phyloP scores from a whole-genome alignment of 345 rosid species.

The Salix exigua region DNA sequence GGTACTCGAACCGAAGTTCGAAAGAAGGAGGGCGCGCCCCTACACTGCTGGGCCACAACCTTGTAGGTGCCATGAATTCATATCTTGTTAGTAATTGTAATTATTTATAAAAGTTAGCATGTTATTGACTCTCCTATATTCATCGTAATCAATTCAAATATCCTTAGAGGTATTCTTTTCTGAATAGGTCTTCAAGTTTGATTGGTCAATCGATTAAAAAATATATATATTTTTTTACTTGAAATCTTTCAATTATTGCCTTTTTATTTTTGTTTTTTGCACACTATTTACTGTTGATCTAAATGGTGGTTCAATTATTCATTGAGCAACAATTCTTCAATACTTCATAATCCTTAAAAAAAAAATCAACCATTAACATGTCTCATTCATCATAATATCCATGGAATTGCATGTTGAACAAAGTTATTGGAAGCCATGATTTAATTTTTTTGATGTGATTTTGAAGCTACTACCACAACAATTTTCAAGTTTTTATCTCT shows the following conservation, averaged over 20 bases:
- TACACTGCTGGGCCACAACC: too few species aligned
- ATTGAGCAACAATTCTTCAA: not conserved
- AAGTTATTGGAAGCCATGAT: not conserved
- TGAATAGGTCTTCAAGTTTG: not conserved
- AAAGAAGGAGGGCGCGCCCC: too few species aligned
- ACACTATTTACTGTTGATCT: too few species aligned
- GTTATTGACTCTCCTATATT: not conserved
- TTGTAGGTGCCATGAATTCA: too few species aligned
- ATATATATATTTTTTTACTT: not conserved
- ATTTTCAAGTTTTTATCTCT: too few species aligned
- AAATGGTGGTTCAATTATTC: not conserved
- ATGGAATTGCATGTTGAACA: not conserved
- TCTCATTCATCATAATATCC: not conserved
- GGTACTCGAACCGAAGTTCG: too few species aligned
- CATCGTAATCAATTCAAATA: not conserved
- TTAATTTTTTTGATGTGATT: too few species aligned
- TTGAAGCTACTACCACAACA: not conserved
- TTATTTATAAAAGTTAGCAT: not conserved
- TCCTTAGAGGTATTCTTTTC: not conserved
- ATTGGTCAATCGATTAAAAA: not conserved
- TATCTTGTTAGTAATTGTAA: not conserved
- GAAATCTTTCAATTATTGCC: too few species aligned
- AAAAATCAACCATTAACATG: not conserved
- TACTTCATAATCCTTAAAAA: not conserved
- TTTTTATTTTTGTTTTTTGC: too few species aligned